These are phyloP conservation scores for Tuber microsphaerosporum DNA, from an alignment of 495 filamentous ascomycete genomes.

Conservation along the genomic window DNA sequence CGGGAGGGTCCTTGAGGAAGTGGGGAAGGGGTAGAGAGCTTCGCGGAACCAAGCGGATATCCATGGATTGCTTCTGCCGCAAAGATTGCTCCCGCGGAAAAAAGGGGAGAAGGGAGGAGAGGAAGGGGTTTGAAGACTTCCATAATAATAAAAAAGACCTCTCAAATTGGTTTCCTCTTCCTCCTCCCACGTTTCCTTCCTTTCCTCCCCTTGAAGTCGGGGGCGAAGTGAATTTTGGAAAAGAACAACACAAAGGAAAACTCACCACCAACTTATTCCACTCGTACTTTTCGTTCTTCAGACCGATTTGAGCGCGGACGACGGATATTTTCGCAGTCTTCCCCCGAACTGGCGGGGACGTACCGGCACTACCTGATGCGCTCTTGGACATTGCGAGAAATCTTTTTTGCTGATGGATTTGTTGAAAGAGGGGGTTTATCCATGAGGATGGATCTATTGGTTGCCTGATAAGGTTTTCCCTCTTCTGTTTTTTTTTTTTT, in stretches of 20 bases:
- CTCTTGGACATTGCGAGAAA: constrained; percentile 1
- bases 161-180: neutral
- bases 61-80: neutral
- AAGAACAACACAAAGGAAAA: neutral
- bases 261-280: constrained; percentile 5
- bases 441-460: neutral
- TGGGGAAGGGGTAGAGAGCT: neutral
- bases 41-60: neutral
- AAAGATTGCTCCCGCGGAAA: neutral
- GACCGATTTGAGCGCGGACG: neutral
- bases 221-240: neutral
- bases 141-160: neutral
- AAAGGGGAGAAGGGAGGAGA: neutral
- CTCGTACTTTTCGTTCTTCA: constrained; percentile 1
- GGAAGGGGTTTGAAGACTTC: neutral
- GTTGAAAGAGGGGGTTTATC: constrained; percentile 4
- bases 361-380: neutral
- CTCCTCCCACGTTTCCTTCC: neutral
- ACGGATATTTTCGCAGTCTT: constrained; percentile 1
- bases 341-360: constrained; percentile 1
- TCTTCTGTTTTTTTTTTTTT: neutral
- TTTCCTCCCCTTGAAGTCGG: neutral
- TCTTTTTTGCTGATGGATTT: neutral
- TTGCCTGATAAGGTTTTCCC: neutral
- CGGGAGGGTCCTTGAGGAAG: neutral